Base-by-base conservation (phyloP, 2,329 filamentous ascomycete species). In the Botrytis squamosa region DNA sequence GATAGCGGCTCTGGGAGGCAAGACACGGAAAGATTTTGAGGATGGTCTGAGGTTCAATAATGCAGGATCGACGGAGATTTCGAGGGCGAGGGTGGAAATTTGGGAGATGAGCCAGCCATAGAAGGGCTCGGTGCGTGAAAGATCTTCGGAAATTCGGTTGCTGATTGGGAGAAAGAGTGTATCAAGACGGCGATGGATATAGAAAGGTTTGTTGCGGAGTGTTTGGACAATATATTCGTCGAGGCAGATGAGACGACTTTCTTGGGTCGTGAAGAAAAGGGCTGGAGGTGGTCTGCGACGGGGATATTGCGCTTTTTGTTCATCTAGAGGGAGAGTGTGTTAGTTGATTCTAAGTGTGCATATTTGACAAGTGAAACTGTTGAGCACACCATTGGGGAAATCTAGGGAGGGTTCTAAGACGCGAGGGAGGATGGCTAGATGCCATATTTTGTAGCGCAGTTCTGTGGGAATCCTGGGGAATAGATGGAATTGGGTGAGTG, bases 371-470 rank as follows among this genome's bases (percentile, higher is more conserved):
- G 55, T 10, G n/a, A 62, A 38, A 70, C 1, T n/a, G 16, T 40
- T n/a, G 33, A 20, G 55, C 55, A 60, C 33, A 70, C 67, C 49
- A 46, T 33, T 18, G 20, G 40, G 70, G 40, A 70, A 49, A 8
- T 70, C 62, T 59, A 76, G 29, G 20, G 72, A 75, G 49, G 73
- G 70, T 68, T 77, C 75, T 46, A 74, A 66, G 36, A 74, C 70
- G 49, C 73, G 59, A 18, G 72, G 59, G 3, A 71, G 74, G 5
- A 76, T 64, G 46, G 72, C 70, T 70, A 60, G 25, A 59, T 65
- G 60, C 74, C 75, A 77, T 42, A 77, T 77, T 40, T 66, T 73
- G 18, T 70, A 71, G 60, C 75, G 73, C 4, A 77, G 64, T 71
- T 76, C 75, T n/a, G 65, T 38, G n/a, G 74, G 77, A 5, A 76